Conservation (phyloP, 2,329 filamentous ascomycete species). For the Orbilia javanica region DNA sequence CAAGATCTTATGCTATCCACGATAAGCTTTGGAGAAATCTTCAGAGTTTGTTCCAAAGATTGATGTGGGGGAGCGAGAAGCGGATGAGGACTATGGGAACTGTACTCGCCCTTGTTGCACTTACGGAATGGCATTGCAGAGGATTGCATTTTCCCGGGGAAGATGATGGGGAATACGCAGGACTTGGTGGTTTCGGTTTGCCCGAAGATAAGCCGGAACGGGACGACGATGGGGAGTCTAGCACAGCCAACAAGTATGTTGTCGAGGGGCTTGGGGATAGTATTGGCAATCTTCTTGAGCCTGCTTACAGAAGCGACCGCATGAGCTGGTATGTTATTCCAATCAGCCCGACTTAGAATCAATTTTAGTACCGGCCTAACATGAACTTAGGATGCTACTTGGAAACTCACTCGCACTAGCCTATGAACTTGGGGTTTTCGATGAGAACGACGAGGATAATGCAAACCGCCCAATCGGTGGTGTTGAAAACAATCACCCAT, state of each 20-base stretch:
- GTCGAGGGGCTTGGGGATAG: conserved; percentile 73
- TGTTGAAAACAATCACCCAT: conserved; percentile 49
- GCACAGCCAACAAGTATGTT: conserved; percentile 69
- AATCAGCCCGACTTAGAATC: neutral
- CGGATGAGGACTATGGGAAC: conserved; percentile 82
- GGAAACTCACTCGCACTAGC: conserved; percentile 90
- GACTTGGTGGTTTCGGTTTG: conserved; percentile 74
- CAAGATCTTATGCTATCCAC: conserved; percentile 89
- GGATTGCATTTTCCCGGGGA: conserved; percentile 90
- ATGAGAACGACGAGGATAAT: conserved; percentile 79
- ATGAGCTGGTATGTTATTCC: conserved; percentile 49
- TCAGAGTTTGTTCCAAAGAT: conserved; percentile 92
- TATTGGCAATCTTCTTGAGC: conserved; percentile 96
- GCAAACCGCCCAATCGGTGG: conserved; percentile 44
- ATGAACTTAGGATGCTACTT: conserved; percentile 98
- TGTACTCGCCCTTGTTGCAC: conserved; percentile 90
- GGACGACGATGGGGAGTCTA: conserved; percentile 63
- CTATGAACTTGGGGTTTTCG: conserved; percentile 95
- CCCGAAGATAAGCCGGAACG: conserved; percentile 72
- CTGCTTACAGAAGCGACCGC: conserved; percentile 80
- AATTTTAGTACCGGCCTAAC: conserved; percentile 69
- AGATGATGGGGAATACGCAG: conserved; percentile 75
- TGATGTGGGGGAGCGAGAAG: conserved; percentile 80
- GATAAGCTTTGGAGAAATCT: conserved; percentile 96
- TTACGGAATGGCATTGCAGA: conserved; percentile 97